phyloP scores from a whole-genome alignment of 192 early-diverging fungal species.

The Backusella parvicylindrica region DNA sequence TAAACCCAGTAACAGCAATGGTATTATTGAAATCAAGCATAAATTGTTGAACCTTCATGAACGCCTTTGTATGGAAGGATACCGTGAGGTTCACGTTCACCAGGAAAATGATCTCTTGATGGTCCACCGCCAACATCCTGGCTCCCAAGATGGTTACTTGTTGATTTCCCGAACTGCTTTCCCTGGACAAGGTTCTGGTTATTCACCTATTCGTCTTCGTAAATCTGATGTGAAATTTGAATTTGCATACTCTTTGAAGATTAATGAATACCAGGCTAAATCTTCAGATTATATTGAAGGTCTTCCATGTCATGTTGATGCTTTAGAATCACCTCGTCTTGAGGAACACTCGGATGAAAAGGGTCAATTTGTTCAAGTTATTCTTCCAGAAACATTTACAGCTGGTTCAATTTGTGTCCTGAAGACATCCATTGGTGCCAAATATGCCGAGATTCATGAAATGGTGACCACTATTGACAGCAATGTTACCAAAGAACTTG shows the following conservation, averaged over 20 bases:
- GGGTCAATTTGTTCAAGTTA: constrained; percentile 59
- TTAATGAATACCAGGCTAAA: constrained; percentile 33
- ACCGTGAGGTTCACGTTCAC: constrained; percentile 91
- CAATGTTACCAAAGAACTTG: constrained; percentile 60
- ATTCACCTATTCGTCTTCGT: constrained; percentile 59
- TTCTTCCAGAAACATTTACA: constrained; percentile 66
- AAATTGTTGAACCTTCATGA: constrained; percentile 74
- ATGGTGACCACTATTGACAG: constrained; percentile 58
- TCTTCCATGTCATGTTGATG: constrained; percentile 44
- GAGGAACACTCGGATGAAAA: constrained; percentile 40
- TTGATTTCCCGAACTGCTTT: constrained; percentile 90
- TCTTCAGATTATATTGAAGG: constrained; percentile 37
- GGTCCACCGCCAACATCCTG: constrained; percentile 89
- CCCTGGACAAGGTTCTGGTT: constrained; percentile 36
- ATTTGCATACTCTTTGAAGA: constrained; percentile 53
- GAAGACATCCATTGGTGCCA: constrained; percentile 56
- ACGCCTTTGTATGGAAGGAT: constrained; percentile 81
- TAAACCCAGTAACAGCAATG: constrained; percentile 48
- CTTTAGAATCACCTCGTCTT: constrained; percentile 49
- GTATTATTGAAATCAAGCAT: constrained; percentile 66
- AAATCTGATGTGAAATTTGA: constrained; percentile 52
- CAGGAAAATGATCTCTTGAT: constrained; percentile 94
- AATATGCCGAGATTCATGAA: constrained; percentile 48
- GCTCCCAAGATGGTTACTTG: constrained; percentile 88
- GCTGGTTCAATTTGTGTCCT: constrained; percentile 80